phyloP scores from a whole-genome alignment of 257 asterid species.

The Oldenlandia corymbosa region DNA sequence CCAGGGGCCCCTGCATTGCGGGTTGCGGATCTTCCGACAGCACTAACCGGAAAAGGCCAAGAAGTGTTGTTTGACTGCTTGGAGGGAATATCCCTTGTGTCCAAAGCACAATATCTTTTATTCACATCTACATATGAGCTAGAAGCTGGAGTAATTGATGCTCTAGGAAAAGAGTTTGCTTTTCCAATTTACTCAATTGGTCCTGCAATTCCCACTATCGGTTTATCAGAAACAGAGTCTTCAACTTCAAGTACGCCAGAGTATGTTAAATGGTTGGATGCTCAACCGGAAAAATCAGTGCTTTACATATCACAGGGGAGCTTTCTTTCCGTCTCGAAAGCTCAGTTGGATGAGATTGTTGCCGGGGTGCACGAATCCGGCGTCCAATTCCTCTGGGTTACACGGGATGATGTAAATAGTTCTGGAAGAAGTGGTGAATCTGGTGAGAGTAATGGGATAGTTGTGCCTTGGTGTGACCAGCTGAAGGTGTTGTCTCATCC shows the following conservation, averaged over 20 bases:
- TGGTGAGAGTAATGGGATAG: slow-evolving; percentile 29
- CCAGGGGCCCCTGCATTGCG: slow-evolving; percentile 50
- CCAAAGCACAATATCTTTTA: slow-evolving; percentile 34
- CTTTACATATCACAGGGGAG: slow-evolving; percentile 61
- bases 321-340: slow-evolving; percentile 33
- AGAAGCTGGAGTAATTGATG: slow-evolving; percentile 36
- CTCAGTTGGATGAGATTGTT: slow-evolving; percentile 47
- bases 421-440: slow-evolving; percentile 4
- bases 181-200: slow-evolving; percentile 38
- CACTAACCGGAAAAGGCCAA: slow-evolving; percentile 23
- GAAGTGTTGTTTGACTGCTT: slow-evolving; percentile 20
- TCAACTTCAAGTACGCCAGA: neutral
- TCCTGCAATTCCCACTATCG: slow-evolving; percentile 33
- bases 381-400: slow-evolving; percentile 51
- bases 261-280: slow-evolving; percentile 41
- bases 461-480: slow-evolving; percentile 69
- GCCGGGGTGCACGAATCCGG: slow-evolving; percentile 39
- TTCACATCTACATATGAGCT: slow-evolving; percentile 42
- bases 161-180: slow-evolving; percentile 21
- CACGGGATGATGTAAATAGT: slow-evolving; percentile 25
- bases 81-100: slow-evolving; percentile 19
- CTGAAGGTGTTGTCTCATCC: slow-evolving; percentile 44
- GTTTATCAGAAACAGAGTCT: neutral
- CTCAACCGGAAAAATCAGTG: slow-evolving; percentile 46
- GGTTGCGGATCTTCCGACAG: slow-evolving; percentile 38